These are phyloP conservation scores for Cadophora sp. DNA, from an alignment of 2,329 filamentous ascomycete genomes.

Conservation along the genomic window DNA sequence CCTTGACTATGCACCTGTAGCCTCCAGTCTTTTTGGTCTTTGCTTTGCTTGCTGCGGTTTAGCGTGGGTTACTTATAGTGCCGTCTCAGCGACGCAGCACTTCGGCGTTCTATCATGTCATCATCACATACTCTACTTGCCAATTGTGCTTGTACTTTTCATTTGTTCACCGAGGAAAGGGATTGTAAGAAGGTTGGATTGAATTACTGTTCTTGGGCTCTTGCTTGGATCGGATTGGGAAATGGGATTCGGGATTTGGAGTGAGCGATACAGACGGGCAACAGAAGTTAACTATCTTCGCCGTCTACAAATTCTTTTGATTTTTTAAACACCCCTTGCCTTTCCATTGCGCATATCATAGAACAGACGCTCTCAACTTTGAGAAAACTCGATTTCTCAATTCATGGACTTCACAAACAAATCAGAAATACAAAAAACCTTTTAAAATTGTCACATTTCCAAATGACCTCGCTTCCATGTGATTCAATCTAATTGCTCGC, in stretches of 20 bases:
- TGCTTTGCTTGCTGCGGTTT: conserved; percentile 33
- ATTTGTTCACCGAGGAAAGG: background rate
- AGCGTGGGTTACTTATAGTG: conserved; percentile 24
- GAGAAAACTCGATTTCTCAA: background rate
- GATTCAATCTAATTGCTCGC: background rate
- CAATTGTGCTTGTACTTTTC: conserved; percentile 9
- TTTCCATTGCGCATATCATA: conserved; percentile 7
- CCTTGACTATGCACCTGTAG: conserved; percentile 37
- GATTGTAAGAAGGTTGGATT: conserved; percentile 1
- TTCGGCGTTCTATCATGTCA: conserved; percentile 20
- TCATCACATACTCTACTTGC: conserved; percentile 14
- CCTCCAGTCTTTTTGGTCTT: conserved; percentile 10
- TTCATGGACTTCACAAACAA: background rate
- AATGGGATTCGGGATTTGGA: background rate
- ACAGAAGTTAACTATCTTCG: conserved; percentile 19
- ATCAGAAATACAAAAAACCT: background rate
- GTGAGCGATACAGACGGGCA: conserved; percentile 12
- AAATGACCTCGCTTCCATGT: background rate
- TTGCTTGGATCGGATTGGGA: background rate
- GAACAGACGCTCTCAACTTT: background rate
- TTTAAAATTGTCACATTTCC: background rate
- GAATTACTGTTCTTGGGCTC: background rate
- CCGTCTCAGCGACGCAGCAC: conserved; percentile 8
- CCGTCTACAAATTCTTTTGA: background rate
- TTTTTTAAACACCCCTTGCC: background rate